Evolutionary conservation across 495 filamentous ascomycete species (phyloP), one percentile per base, ranked within the genome.

Genomic region (Corynascus novoguineensis): DNA sequence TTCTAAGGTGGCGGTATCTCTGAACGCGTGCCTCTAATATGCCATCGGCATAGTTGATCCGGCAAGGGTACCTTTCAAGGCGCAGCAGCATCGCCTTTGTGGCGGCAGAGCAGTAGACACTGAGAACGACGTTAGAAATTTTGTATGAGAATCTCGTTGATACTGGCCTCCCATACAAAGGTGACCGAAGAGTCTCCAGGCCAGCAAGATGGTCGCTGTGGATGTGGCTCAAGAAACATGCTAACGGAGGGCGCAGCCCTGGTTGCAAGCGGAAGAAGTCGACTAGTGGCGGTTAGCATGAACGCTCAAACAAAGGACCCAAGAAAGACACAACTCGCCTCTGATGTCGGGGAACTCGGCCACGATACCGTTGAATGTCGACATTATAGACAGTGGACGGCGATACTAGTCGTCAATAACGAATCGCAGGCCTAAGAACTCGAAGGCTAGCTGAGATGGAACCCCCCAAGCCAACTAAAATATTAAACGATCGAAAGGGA

Each of bases 151-250:
- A 19, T 21, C 2, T 6, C 5, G 4, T 7, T 17, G 34, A 6
- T 3, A 24, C 37, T 41, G 22, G 3, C 22, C 15, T 9, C 21
- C 15, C 32, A 22, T 67, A 81, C 78, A 95, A 95, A 0, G 89
- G 86, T 24, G 86, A 78, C 32, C 81, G 81, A 48, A 87, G 77
- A 48, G 76, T 84, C 64, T 96, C 92, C 27, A 97, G 78, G 1
- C 92, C 92, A 55, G 80, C 81, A 7, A 96, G 79, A 70, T 97
- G 92, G 60, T 97, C 92, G 55, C 86, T 95, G 67, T 97, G 92
- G 11, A 95, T 85, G 80, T 97, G 92, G 65, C 87, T 92, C 37
- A 97, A 77, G 66, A 97, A 96, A 66, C 88, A 96, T 15, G 88
- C 91, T 41, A 95, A 66, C 2, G 92, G 88, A 28, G 87, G 78